Base-by-base conservation (phyloP, 179 eudicot genomes). In the Nepenthes alata region DNA sequence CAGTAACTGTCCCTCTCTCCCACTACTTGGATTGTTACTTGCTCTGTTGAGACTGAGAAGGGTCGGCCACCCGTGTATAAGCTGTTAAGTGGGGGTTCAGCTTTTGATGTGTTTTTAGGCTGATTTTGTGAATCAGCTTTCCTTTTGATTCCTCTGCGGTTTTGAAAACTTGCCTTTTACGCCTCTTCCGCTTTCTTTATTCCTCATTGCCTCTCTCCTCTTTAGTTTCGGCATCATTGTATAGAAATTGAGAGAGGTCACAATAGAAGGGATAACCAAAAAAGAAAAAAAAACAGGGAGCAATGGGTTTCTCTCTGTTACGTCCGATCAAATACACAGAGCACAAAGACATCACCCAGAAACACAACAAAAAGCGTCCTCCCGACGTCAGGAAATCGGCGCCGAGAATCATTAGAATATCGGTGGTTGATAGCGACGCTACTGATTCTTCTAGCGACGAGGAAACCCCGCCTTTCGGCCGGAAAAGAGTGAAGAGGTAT, bases 391-490 rank as follows among this genome's bases (percentile, higher is more conserved):
- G 3, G 1, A 37, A 12, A 7, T 35, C 8, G 11, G 49, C 35
- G 1, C 72, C 84, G 0, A 80, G 69, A 66, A 74, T 84, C 3
- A 82, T 91, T 0, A 74, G 88, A 12, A 73, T 91, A 0, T 79
- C 89, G 1, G 73, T 81, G 0, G 73, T 88, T 0, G 98, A 91
- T 38, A 75, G 82, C 6, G 80, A 91, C 15, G 98, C 98, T 0
- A 91, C 98, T 0, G 98, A 91, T 54, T 91, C 98, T 0, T 82
- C 89, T 0, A 70, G 85, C 47, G 98, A 81, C 15, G 96, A 88
- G 3, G 98, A 88, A 53, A 51, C 63, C 13, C 57, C 54, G 12
- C 62, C 77, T 6, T 78, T 79, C 25, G 74, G 78, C 1, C 71
- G 91, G 0, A 78, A 62, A 3, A 78, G 98, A 0, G 83, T 91